These are phyloP conservation scores for Saccharomycopsis fodiens DNA, from an alignment of 805 yeast species.

Conservation along the genomic window DNA sequence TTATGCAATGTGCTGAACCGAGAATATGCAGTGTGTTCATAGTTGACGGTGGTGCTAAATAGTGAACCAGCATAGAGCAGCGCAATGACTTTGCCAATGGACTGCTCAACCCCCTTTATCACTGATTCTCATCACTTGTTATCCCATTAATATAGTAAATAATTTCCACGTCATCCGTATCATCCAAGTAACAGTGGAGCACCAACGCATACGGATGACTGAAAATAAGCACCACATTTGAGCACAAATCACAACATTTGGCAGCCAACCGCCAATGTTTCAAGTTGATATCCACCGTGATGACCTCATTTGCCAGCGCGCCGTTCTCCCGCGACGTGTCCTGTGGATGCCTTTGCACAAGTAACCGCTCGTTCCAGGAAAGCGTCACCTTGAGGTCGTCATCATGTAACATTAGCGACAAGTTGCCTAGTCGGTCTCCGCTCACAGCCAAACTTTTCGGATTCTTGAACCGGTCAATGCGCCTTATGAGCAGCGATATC, in stretches of 20 bases:
- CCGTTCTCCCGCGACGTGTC: constrained; percentile 13
- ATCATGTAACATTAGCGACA: constrained; percentile 47
- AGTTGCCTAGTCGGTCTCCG: constrained; percentile 41
- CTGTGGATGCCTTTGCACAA: constrained; percentile 27
- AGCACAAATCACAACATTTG: constrained; percentile 52
- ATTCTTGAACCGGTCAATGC: constrained; percentile 60
- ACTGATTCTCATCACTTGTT: constrained; percentile 8
- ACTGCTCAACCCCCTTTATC: not conserved
- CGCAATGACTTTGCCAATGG: not conserved
- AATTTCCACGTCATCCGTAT: constrained; percentile 55
- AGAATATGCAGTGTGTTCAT: no score
- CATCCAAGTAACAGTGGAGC: constrained; percentile 60
- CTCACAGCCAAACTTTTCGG: constrained; percentile 36
- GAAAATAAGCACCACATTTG: constrained; percentile 51
- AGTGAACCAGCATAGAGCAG: no score
- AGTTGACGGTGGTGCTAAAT: no score
- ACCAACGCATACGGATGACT: constrained; percentile 52
- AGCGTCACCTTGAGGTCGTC: constrained; percentile 44
- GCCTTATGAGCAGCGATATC: constrained; percentile 44
- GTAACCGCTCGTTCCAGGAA: constrained; percentile 50
- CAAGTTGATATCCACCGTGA: constrained; percentile 43
- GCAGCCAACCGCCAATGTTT: constrained; percentile 66
- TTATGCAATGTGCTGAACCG: no score
- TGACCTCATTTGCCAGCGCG: constrained; percentile 25
- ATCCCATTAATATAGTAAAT: constrained; percentile 49